These are phyloP conservation scores for Diaporthe velutina DNA, from an alignment of 2,329 filamentous ascomycete genomes.

Conservation along the genomic window DNA sequence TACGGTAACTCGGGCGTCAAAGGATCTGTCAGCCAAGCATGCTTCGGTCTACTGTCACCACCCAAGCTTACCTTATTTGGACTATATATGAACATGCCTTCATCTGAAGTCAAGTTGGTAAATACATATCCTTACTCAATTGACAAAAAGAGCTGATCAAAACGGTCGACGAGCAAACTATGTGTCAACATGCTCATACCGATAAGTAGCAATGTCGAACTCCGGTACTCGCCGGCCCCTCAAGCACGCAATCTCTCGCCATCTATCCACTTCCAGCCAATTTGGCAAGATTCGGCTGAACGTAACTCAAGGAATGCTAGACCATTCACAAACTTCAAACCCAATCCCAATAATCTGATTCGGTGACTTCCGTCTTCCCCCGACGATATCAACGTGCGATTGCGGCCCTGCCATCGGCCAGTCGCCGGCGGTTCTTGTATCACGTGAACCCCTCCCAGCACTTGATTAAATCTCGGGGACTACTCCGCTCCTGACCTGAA, in stretches of 20 bases:
- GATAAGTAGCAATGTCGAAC: background rate
- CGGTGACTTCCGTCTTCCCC: background rate
- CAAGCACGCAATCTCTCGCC: constrained; percentile 28
- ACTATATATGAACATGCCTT: background rate
- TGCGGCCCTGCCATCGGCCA: constrained; percentile 5
- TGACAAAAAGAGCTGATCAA: background rate
- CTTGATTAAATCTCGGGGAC: background rate
- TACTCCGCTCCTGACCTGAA: background rate
- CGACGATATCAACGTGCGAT: constrained; percentile 3
- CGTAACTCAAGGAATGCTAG: constrained; percentile 5
- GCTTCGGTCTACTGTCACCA: background rate
- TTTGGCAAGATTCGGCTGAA: background rate
- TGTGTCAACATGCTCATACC: background rate
- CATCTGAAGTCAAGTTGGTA: too few species aligned
- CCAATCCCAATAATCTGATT: background rate
- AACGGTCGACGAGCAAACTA: background rate
- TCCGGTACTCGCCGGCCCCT: constrained; percentile 30
- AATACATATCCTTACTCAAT: too few species aligned
- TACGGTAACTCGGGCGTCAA: background rate
- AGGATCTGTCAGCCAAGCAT: background rate
- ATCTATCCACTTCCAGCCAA: background rate
- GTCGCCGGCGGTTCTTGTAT: background rate
- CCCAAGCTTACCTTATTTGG: background rate
- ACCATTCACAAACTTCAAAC: background rate
- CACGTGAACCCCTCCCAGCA: constrained; percentile 1